phyloP scores from a whole-genome alignment of 176 grass and related monocot genomes.

The Avena eriantha region DNA sequence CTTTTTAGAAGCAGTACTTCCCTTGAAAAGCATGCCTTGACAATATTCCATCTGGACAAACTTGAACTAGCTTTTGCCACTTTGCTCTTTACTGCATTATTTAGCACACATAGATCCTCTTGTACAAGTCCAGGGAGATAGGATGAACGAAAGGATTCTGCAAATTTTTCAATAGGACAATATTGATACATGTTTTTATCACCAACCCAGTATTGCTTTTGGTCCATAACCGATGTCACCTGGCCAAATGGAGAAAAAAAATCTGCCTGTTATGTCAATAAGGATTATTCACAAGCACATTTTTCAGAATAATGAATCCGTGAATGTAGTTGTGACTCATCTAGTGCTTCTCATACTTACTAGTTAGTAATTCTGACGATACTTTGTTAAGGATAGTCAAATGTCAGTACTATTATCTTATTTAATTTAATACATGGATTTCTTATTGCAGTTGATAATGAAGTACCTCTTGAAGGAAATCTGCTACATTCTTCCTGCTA shows the following conservation, averaged over 20 bases:
- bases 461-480: slow-evolving; percentile 94
- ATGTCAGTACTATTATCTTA: background rate
- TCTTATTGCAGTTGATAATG: background rate
- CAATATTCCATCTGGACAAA: slow-evolving; percentile 63
- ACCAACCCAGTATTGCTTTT: slow-evolving; percentile 69
- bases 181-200: slow-evolving; percentile 64
- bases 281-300: background rate
- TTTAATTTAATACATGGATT: background rate
- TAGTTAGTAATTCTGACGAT: background rate
- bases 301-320: background rate
- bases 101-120: slow-evolving; percentile 19
- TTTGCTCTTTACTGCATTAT: slow-evolving; percentile 32
- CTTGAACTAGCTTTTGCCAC: slow-evolving; percentile 34
- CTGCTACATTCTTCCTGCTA: slow-evolving; percentile 69
- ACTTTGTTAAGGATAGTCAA: background rate
- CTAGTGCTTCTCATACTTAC: background rate
- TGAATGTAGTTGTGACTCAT: background rate
- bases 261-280: background rate
- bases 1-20: slow-evolving; percentile 72
- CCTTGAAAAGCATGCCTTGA: slow-evolving; percentile 77
- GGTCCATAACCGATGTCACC: slow-evolving; percentile 75
- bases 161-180: slow-evolving; percentile 56
- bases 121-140: slow-evolving; percentile 38
- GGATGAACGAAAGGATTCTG: slow-evolving; percentile 50
- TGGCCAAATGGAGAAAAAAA: slow-evolving; percentile 26